phyloP scores from a whole-genome alignment of 1,284 basidiomycete species.

The Moniliella sp. region DNA sequence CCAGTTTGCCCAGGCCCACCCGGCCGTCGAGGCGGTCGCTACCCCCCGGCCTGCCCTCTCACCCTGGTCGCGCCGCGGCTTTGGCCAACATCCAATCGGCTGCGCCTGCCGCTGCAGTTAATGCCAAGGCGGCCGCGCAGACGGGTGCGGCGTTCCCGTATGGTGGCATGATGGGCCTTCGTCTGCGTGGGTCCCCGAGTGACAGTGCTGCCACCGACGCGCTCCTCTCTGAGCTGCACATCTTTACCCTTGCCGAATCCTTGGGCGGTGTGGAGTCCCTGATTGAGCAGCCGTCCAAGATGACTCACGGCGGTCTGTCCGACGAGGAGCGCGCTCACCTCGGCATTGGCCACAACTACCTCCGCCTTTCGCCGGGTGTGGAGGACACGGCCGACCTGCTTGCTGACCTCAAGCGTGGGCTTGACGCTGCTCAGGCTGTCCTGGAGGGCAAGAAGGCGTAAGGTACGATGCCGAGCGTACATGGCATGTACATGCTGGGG shows the following conservation, averaged over 20 bases:
- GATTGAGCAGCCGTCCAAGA: constrained; percentile 43
- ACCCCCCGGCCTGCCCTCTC: constrained; percentile 49
- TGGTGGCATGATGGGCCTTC: constrained; percentile 39
- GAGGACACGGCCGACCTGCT: constrained; percentile 69
- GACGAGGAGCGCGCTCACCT: constrained; percentile 38
- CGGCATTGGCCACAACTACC: constrained; percentile 56
- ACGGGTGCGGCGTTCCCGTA: constrained; percentile 13
- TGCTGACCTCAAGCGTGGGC: constrained; percentile 49
- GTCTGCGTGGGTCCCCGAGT: constrained; percentile 14
- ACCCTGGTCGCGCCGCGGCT: constrained; percentile 16
- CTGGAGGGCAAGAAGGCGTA: no score
- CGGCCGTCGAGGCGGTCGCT: constrained; percentile 53
- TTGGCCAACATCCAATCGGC: constrained; percentile 15
- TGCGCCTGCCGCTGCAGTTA: constrained; percentile 11
- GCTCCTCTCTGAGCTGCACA: constrained; percentile 48
- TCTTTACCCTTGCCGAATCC: constrained; percentile 71
- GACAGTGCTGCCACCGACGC: constrained; percentile 40
- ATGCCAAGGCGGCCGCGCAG: constrained; percentile 1
- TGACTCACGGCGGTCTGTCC: constrained; percentile 45
- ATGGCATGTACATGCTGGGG: no score
- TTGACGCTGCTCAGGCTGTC: no score
- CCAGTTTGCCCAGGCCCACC: constrained; percentile 40
- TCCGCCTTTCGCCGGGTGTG: constrained; percentile 65
- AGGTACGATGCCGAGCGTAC: no score
- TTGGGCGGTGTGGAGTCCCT: constrained; percentile 77